phyloP scores from a whole-genome alignment of 305 asterid species.

The Rubia peregrina region DNA sequence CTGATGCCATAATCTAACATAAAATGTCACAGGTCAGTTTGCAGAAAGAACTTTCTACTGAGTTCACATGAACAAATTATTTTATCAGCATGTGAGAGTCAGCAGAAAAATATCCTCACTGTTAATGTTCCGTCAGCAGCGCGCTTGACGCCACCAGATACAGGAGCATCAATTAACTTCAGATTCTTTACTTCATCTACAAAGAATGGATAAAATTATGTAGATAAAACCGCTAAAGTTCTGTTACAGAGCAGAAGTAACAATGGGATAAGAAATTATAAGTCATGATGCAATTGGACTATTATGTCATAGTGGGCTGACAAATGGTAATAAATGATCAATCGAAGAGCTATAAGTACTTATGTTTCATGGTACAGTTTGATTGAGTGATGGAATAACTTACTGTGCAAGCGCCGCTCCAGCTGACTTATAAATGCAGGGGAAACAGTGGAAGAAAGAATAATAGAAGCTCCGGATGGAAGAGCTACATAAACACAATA shows the following conservation, averaged over 20 bases:
- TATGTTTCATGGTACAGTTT: not conserved
- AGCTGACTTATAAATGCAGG: slow-evolving; percentile 87
- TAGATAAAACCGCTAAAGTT: not conserved
- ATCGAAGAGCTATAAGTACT: not conserved
- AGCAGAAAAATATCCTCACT: slow-evolving; percentile 39
- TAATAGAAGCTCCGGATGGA: slow-evolving; percentile 72
- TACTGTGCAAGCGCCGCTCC: slow-evolving; percentile 71
- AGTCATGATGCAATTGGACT: not conserved
- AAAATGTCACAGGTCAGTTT: slow-evolving; percentile 24
- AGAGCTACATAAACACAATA: slow-evolving; percentile 49
- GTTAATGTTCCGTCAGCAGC: slow-evolving; percentile 91
- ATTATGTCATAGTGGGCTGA: not conserved
- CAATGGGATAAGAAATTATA: not conserved
- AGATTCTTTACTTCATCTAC: slow-evolving; percentile 68
- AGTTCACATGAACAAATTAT: not conserved
- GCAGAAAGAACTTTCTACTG: not conserved
- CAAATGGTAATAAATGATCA: not conserved
- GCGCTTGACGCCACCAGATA: slow-evolving; percentile 94
- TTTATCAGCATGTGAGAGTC: not conserved
- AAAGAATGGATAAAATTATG: slow-evolving; percentile 8
- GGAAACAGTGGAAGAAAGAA: slow-evolving; percentile 92
- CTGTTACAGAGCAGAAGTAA: not conserved
- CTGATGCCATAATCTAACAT: slow-evolving; percentile 94
- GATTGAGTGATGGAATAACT: slow-evolving; percentile 23
- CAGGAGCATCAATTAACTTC: slow-evolving; percentile 97